phyloP scores from a whole-genome alignment of 495 filamentous ascomycete species.

The Podospora anserina region DNA sequence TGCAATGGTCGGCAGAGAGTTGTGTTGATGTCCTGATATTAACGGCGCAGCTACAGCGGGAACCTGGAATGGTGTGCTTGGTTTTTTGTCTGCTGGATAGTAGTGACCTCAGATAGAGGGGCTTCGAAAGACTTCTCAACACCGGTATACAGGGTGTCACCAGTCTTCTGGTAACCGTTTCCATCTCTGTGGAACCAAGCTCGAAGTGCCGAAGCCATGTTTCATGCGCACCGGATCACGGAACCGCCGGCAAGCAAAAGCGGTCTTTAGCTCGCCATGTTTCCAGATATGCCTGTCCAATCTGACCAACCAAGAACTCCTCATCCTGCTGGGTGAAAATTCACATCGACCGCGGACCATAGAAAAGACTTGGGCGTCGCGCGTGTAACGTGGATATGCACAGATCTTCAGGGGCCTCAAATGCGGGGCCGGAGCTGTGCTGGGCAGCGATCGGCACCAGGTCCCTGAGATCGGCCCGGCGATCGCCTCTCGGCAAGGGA shows the following conservation, averaged over 20 bases:
- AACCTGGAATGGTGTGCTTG: background rate
- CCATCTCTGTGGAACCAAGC: background rate
- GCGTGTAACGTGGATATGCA: slow-evolving; percentile 3
- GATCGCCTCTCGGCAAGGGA: background rate
- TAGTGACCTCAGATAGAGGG: background rate
- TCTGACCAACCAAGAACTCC: background rate
- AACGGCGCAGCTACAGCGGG: background rate
- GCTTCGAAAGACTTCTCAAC: background rate
- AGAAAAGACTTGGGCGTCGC: background rate
- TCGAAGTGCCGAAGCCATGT: background rate
- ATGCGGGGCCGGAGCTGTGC: slow-evolving; percentile 9
- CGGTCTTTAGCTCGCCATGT: background rate
- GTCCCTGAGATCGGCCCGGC: slow-evolving; percentile 4
- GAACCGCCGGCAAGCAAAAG: background rate
- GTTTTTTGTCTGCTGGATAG: background rate
- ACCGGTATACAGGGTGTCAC: background rate
- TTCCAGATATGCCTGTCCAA: background rate
- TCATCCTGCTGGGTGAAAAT: background rate
- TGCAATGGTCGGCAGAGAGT: background rate
- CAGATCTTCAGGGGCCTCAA: slow-evolving; percentile 20
- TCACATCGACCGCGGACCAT: background rate
- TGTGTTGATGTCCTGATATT: background rate
- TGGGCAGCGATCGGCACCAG: slow-evolving; percentile 12
- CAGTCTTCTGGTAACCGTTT: background rate
- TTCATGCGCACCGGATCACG: background rate